Evolutionary conservation across 2,329 filamentous ascomycete genomes (phyloP).

Genomic region (Fusarium chaquense): DNA sequence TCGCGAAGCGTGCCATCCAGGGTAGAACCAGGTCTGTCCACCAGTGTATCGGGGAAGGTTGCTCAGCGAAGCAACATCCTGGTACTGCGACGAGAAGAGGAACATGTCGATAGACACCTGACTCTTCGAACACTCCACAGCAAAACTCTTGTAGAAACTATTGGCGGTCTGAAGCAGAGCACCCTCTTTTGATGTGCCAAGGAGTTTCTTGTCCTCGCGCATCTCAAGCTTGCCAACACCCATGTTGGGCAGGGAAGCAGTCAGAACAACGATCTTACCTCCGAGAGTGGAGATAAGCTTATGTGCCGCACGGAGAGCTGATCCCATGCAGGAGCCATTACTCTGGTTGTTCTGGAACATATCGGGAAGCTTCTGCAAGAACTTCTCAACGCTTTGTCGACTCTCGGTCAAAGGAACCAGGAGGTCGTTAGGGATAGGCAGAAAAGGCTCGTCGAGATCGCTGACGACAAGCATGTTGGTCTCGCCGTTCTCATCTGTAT

Average conservation of each 20-base stretch:
- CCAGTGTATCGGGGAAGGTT: slow-evolving; percentile 96
- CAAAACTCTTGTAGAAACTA: slow-evolving; percentile 99
- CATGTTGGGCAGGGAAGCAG: slow-evolving; percentile 88
- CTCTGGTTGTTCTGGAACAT: slow-evolving; percentile 98
- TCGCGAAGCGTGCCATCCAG: slow-evolving; percentile 94
- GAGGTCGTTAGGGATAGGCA: slow-evolving; percentile 92
- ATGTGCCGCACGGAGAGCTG: slow-evolving; percentile 90
- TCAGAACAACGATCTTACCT: slow-evolving; percentile 93
- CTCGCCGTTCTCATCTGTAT: slow-evolving; percentile 85
- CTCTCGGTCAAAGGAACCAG: slow-evolving; percentile 90
- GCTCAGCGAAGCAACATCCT: slow-evolving; percentile 95
- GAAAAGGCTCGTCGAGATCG: slow-evolving; percentile 94
- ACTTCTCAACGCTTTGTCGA: slow-evolving; percentile 89
- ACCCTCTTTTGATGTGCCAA: slow-evolving; percentile 94
- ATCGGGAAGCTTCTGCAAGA: slow-evolving; percentile 88
- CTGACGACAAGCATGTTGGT: slow-evolving; percentile 94
- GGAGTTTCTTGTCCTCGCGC: slow-evolving; percentile 94
- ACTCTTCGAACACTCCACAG: slow-evolving; percentile 98
- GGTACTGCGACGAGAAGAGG: slow-evolving; percentile 94
- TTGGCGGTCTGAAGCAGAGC: slow-evolving; percentile 89
- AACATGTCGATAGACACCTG: slow-evolving; percentile 99
- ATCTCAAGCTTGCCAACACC: slow-evolving; percentile 91
- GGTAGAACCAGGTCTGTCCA: slow-evolving; percentile 98
- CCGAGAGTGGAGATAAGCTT: slow-evolving; percentile 95
- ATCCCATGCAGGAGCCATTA: slow-evolving; percentile 92